Evolutionary conservation across 23 red algal species (phyloP).

Genomic region (Gracilariopsis chorda): DNA sequence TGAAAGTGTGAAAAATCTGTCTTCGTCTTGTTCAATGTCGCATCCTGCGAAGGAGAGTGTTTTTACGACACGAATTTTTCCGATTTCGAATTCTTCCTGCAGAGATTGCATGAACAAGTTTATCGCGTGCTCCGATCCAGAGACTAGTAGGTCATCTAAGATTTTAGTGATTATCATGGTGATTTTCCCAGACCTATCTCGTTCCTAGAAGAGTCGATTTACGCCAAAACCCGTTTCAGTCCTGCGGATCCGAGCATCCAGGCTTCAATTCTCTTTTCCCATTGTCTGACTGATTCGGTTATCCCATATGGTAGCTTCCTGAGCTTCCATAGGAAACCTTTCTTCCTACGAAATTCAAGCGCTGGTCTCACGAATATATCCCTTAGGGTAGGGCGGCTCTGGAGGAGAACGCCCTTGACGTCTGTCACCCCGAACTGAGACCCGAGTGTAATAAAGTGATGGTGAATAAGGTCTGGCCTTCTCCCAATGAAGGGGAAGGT

Average conservation of each 20-base stretch:
- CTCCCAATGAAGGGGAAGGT: no score
- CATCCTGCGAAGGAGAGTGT: background rate
- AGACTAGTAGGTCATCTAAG: background rate
- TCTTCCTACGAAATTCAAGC: background rate
- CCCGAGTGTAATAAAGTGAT: background rate
- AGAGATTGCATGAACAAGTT: no score
- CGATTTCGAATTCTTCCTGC: no score
- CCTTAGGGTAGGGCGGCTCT: background rate
- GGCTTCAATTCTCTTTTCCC: background rate
- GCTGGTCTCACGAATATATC: background rate
- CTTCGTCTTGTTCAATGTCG: background rate
- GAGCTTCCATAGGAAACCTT: background rate
- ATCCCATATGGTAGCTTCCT: background rate
- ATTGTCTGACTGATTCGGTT: background rate
- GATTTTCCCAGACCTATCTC: background rate
- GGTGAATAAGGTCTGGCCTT: no score
- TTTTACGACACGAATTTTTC: no score
- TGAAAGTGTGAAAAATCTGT: background rate
- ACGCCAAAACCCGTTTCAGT: background rate
- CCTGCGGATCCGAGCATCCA: background rate
- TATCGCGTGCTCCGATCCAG: background rate
- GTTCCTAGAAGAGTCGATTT: background rate
- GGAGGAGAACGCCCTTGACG: background rate
- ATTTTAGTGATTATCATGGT: background rate
- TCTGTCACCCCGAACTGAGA: background rate